Base-by-base conservation (phyloP, 2,329 filamentous ascomycete species). In the Claviceps maximensis region DNA sequence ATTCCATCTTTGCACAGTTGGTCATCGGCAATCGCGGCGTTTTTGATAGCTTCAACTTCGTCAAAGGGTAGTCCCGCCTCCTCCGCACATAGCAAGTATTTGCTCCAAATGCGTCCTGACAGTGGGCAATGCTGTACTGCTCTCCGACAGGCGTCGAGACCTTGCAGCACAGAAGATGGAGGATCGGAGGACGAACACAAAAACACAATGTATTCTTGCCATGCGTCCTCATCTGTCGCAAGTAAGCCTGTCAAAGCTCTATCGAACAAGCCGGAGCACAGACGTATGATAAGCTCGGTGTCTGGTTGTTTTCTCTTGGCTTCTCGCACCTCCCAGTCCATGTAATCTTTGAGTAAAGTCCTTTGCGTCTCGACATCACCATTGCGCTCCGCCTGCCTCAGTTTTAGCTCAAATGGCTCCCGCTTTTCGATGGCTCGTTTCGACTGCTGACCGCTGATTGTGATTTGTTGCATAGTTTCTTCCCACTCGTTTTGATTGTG, bases 111-210 rank as follows among this genome's bases (percentile, higher is more conserved):
- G 29, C 80, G 77, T 17, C 93, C 93, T 7, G 89, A 94, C 86
- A 89, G 95, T 2, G 93, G 90, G 60, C 91, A 95, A 67, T 97
- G 93, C 45, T 84, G 80, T 10, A 90, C 93, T 13, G 89, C 89
- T 58, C 89, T 80, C 60, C 89, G 83, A 2, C 94, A 74, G 7
- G 91, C 78, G 47, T 87, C 79, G 10, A 95, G 76, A 40, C 86
- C 68, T 31, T 61, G 63, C n/a, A 36, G 59, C 61, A n/a, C 36
- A 21, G 67, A 76, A 65, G 68, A 53, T 63, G 68, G 58, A 53
- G 66, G 45, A 57, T 69, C 58, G 59, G 64, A 59, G 67, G 70
- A 52, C 58, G 69, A 77, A n/a, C 73, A 76, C 48, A 93, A 70
- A 58, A 89, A 89, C 56, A 89, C 85, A 29, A 88, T 73, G 61